These are phyloP conservation scores for Colletotrichum sp. DNA, from an alignment of 2,329 filamentous ascomycete genomes.

Conservation along the genomic window DNA sequence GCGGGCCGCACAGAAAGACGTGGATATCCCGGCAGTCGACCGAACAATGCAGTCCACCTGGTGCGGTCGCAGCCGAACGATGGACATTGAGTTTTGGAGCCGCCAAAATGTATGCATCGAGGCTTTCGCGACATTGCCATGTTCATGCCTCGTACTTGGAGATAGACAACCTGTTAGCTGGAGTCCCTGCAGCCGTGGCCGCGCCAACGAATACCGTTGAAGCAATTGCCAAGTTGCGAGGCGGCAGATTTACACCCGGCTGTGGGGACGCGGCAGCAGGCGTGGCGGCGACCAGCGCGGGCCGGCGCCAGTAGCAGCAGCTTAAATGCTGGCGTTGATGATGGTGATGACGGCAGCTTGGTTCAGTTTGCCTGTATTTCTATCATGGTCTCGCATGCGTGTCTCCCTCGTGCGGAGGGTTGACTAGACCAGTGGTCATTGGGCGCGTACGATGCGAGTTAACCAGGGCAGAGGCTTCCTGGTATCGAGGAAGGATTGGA, in stretches of 20 bases:
- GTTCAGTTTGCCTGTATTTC: neutral
- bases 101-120: neutral
- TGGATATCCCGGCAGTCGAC: neutral
- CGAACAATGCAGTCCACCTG: neutral
- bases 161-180: neutral
- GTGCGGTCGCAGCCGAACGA: neutral
- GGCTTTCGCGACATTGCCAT: neutral
- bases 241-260: slow-evolving; percentile 1
- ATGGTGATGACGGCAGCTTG: neutral
- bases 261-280: neutral
- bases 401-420: neutral
- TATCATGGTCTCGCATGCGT: neutral
- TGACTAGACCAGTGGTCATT: neutral
- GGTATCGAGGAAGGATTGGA: neutral
- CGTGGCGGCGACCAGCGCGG: neutral
- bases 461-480: neutral
- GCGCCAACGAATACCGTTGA: neutral
- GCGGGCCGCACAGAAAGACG: neutral
- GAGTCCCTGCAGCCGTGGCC: neutral
- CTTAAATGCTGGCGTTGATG: neutral
- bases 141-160: neutral
- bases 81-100: neutral
- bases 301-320: neutral
- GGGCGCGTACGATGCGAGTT: neutral
- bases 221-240: neutral